phyloP scores from a whole-genome alignment of 75 land plant genomes.

The Ceratopteris richardii region DNA sequence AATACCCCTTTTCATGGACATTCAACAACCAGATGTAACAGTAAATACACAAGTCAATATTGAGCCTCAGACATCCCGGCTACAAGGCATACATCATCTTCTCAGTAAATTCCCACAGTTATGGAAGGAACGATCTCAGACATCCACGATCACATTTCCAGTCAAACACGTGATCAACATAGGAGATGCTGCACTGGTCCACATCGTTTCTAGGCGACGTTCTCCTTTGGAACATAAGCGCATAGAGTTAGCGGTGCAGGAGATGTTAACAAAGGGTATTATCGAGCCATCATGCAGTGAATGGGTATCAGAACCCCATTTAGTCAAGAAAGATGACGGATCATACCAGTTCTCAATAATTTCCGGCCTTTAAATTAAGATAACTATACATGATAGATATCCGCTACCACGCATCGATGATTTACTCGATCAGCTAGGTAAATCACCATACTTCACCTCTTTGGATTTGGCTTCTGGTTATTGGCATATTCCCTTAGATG shows the following conservation, averaged over 20 bases:
- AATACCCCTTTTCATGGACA: neutral
- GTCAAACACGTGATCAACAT: neutral
- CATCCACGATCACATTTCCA: neutral
- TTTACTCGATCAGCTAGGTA: constrained; percentile 1
- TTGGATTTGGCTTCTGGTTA: constrained; percentile 10
- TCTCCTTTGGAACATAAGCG: neutral
- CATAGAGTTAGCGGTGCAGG: neutral
- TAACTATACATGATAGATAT: constrained; percentile 1
- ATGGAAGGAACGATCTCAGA: neutral
- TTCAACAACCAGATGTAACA: neutral
- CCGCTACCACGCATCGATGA: constrained; percentile 8
- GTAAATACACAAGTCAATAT: neutral
- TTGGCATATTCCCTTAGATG: constrained; percentile 1
- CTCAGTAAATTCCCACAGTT: neutral
- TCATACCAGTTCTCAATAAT: neutral
- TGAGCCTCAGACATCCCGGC: neutral
- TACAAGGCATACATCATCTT: neutral
- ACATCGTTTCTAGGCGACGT: neutral
- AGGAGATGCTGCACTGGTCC: constrained; percentile 1
- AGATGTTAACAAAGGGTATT: constrained; percentile 11
- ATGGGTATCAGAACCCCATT: constrained; percentile 8
- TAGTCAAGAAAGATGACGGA: constrained; percentile 9
- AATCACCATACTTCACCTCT: neutral
- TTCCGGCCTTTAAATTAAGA: constrained; percentile 1
- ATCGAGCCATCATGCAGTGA: neutral